Conservation (phyloP, 1,139 yeast genomes). For the Meyerozyma athensensis region DNA sequence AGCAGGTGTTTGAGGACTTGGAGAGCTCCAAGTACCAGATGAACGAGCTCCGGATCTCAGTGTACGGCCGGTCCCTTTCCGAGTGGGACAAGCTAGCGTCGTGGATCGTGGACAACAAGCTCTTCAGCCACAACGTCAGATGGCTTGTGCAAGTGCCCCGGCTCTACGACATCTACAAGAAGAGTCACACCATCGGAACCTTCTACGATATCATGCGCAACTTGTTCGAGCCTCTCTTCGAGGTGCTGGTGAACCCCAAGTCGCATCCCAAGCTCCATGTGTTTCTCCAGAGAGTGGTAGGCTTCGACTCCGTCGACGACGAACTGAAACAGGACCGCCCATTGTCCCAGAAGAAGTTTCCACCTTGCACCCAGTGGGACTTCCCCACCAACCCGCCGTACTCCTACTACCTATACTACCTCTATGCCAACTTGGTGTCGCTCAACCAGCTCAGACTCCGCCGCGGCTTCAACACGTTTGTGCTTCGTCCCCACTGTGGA, state of each 20-base stretch:
- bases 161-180: constrained; percentile 82
- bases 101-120: constrained; percentile 92
- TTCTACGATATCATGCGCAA: constrained; percentile 78
- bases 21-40: constrained; percentile 95
- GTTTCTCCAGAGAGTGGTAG: constrained; percentile 89
- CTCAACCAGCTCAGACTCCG: constrained; percentile 76
- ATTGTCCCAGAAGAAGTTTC: constrained; percentile 68
- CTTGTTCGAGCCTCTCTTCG: constrained; percentile 85
- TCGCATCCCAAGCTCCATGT: constrained; percentile 85
- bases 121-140: constrained; percentile 89
- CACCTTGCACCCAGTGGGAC: constrained; percentile 81
- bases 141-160: constrained; percentile 97
- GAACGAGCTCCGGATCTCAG: constrained; percentile 92
- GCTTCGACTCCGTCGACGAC: constrained; percentile 97
- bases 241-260: constrained; percentile 79
- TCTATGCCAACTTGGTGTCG: constrained; percentile 80
- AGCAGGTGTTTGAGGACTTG: constrained; percentile 88
- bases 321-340: constrained; percentile 89
- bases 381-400: constrained; percentile 87
- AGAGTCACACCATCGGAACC: constrained; percentile 60
- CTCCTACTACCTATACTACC: constrained; percentile 85
- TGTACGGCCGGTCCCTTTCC: constrained; percentile 81
- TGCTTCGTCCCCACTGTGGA: constrained; percentile 95
- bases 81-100: constrained; percentile 96
- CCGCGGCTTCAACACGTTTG: constrained; percentile 80